Base-by-base conservation (phyloP, 768 basidiomycete genomes). In the Rossbeevera mucosa region DNA sequence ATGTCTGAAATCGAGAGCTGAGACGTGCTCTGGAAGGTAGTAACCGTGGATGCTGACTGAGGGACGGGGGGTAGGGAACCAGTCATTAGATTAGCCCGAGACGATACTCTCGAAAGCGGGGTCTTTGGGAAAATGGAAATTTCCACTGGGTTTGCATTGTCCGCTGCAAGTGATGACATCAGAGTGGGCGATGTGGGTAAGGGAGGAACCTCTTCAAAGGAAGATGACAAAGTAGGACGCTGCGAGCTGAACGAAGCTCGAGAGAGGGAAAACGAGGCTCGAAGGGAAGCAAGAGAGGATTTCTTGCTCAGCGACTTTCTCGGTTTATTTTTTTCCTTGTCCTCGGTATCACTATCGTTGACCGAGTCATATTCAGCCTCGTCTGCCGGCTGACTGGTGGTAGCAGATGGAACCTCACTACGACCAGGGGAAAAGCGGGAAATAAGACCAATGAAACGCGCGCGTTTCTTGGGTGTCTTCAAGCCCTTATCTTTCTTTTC, bases 371-470 rank as follows among this genome's bases (percentile, higher is more conserved):
- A 62, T 0, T 64, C 66, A 3, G 31, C 33, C 6, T 58, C 55
- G 4, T 49, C 53, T 5, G 18, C 41, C 0, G 58, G 30, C 8
- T 24, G 53, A 5, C 33, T 45, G 7, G 53, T 54, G 2, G 54
- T 51, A 0, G 51, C 20, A 5, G 62, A 47, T 3, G 61, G 46
- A 4, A 44, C 6, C 4, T 70, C 67, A 13, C 20, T 30, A n/a
- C 69, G 68, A 22, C 66, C 56, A 0, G 67, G 68, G 1, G 68
- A 70, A 3, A 68, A 24, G 4, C 64, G 67, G 0, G 67, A 69
- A 8, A 68, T 67, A 38, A 68, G 62, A 42, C 60, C 67, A 30
- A 70, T 64, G 47, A 68, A 68, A 11, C 69, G 69, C 0, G 64
- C n/a, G 6, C 67, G 67, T 41, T 69, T 71, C 41, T 56, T 62